Evolutionary conservation across 345 rosid genomes (phyloP).

Genomic region (Excoecaria cochinchinensis): DNA sequence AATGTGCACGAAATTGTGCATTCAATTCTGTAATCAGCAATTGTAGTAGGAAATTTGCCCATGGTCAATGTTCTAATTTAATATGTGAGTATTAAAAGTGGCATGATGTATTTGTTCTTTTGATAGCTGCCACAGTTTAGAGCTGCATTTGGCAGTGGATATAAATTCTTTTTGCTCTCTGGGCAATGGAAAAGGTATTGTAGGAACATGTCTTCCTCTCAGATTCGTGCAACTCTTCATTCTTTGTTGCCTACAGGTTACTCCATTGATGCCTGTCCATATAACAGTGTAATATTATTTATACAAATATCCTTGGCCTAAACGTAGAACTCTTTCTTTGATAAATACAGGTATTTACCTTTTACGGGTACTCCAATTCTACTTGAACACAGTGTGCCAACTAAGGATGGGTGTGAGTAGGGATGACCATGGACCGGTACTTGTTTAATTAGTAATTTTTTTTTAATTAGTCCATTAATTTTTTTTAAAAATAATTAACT

Average conservation of each 20-base stretch:
- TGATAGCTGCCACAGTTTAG: not conserved
- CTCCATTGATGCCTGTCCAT: no score
- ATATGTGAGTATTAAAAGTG: conserved; percentile 18
- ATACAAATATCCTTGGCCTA: no score
- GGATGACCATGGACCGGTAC: no score
- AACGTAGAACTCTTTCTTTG: no score
- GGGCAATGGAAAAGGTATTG: not conserved
- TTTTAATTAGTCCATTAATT: no score
- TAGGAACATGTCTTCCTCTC: not conserved
- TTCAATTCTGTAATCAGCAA: conserved; percentile 31
- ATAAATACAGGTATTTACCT: no score
- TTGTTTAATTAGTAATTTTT: no score
- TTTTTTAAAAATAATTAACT: no score
- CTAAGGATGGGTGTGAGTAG: no score
- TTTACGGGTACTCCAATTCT: no score
- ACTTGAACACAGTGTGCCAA: no score
- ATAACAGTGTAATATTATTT: no score
- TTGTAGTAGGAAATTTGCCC: conserved; percentile 23
- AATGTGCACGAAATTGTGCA: conserved; percentile 16
- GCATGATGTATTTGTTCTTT: not conserved
- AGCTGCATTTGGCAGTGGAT: not conserved
- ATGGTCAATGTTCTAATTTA: conserved; percentile 23
- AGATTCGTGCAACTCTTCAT: not conserved
- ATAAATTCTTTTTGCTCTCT: not conserved
- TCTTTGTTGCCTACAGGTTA: not conserved